Evolutionary conservation across 805 yeast species (phyloP).

Genomic region (Zygosaccharomyces rouxii): DNA sequence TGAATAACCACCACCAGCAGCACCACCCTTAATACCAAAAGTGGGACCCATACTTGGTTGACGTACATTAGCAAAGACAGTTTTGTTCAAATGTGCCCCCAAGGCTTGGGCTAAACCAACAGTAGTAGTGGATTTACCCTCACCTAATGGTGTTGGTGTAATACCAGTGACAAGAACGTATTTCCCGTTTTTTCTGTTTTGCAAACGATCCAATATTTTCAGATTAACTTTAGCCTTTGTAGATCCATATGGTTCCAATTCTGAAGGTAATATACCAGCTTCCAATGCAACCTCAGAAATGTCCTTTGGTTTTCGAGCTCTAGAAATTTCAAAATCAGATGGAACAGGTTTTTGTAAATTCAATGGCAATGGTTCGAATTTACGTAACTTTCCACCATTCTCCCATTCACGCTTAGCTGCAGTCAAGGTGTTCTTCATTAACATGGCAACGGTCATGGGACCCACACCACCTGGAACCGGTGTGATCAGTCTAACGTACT

Average conservation of each 20-base stretch:
- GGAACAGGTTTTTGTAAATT: slow-evolving; percentile 65
- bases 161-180: slow-evolving; percentile 77
- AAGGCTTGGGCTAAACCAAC: slow-evolving; percentile 78
- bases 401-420: slow-evolving; percentile 54
- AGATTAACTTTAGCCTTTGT: slow-evolving; percentile 73
- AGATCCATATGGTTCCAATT: slow-evolving; percentile 70
- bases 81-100: slow-evolving; percentile 66
- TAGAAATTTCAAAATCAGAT: slow-evolving; percentile 72
- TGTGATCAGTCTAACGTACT: slow-evolving; percentile 49
- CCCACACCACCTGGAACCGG: slow-evolving; percentile 94
- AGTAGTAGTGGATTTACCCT: slow-evolving; percentile 81
- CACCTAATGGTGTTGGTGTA: slow-evolving; percentile 83
- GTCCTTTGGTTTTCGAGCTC: slow-evolving; percentile 68
- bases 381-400: slow-evolving; percentile 23
- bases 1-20: slow-evolving; percentile 87
- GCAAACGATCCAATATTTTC: slow-evolving; percentile 56
- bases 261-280: slow-evolving; percentile 61
- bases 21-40: slow-evolving; percentile 85
- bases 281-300: slow-evolving; percentile 66
- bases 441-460: slow-evolving; percentile 86
- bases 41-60: slow-evolving; percentile 91
- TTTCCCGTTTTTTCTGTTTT: slow-evolving; percentile 58
- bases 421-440: slow-evolving; percentile 63
- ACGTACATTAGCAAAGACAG: slow-evolving; percentile 76
- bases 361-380: slow-evolving; percentile 51